Evolutionary conservation across 108 stramenopile genomes (phyloP), one percentile per base, ranked within the genome.

Genomic region (Fragilariopsis cylindrus): DNA sequence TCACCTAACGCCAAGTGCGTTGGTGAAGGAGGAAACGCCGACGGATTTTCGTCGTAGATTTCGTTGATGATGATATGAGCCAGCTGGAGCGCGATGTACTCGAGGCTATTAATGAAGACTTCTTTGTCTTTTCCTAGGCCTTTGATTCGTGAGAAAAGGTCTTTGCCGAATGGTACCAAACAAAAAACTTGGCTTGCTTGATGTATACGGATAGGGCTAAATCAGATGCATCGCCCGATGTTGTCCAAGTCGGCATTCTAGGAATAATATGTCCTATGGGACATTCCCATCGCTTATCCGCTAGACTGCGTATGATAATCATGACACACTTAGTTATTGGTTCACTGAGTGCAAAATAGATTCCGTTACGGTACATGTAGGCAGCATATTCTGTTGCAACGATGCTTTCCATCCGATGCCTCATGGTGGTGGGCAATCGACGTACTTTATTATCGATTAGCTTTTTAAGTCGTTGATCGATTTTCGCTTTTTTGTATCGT

Each of bases 201-300:
- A 53, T 53, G 52, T 53, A 53, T 12, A 53, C 52, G 12, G 15
- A 12, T 15, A 53, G 12, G 12, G 52, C 52, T 53, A 15, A 12
- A 53, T 12, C 52, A n/a, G 52, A 53, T 12, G 52, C 52, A n/a
- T 53, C 52, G n/a, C 15, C 15, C 15, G 52, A 53, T 53, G 52
- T n/a, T n/a, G 12, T n/a, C 15, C 12, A 15, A 15, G 52, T n/a
- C 52, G 52, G 52, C 12, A 15, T n/a, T n/a, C 52, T 12, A 53
- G 52, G 52, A n/a, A 53, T n/a, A 53, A 53, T 53, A n/a, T 53
- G 52, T 53, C 52, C 52, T 15, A 53, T 53, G 52, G 52, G 52
- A 12, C 15, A n/a, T 53, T 53, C 52, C 52, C 52, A 53, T 30
- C 30, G 30, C 30, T 30, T 30, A 30, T 30, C 30, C 0, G 30